phyloP scores from a whole-genome alignment of 1,284 basidiomycete species.

The Gomphus bonarii region DNA sequence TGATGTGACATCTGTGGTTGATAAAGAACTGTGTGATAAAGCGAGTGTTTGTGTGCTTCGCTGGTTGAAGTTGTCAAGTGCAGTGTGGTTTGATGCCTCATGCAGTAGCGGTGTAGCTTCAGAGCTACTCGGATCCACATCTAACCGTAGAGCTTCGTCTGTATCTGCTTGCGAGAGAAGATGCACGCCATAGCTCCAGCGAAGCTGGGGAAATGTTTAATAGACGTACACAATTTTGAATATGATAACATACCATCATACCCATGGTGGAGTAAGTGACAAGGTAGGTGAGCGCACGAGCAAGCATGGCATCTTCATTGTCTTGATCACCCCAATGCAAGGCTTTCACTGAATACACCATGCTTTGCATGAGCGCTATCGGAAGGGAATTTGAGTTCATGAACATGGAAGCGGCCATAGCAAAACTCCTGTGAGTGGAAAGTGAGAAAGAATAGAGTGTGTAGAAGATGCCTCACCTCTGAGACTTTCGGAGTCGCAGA shows the following conservation, averaged over 20 bases:
- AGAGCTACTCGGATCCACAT: not conserved
- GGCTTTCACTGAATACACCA: slow-evolving; percentile 68
- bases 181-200: slow-evolving; percentile 82
- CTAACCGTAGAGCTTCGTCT: slow-evolving; percentile 19
- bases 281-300: slow-evolving; percentile 85
- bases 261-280: slow-evolving; percentile 89
- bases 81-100: not conserved
- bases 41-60: not conserved
- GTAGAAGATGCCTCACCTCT: slow-evolving; percentile 34
- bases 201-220: slow-evolving; percentile 38
- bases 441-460: not conserved
- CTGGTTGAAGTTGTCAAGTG: not conserved
- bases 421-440: slow-evolving; percentile 51
- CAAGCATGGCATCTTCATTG: slow-evolving; percentile 79
- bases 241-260: slow-evolving; percentile 61
- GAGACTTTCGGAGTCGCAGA: slow-evolving; percentile 48
- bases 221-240: not conserved
- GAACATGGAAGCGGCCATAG: slow-evolving; percentile 79
- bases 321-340: slow-evolving; percentile 81
- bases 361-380: slow-evolving; percentile 84
- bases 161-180: slow-evolving; percentile 69
- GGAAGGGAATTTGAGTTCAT: slow-evolving; percentile 93
- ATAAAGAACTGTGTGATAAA: not conserved
- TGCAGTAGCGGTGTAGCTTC: slow-evolving; percentile 1
- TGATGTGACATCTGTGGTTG: not conserved